A percentile compares a stretch with the other conserved stretches of the same genome.
Conservation (phyloP, 352 stramenopile genomes). For the Globisporangium acanthophoron region DNA sequence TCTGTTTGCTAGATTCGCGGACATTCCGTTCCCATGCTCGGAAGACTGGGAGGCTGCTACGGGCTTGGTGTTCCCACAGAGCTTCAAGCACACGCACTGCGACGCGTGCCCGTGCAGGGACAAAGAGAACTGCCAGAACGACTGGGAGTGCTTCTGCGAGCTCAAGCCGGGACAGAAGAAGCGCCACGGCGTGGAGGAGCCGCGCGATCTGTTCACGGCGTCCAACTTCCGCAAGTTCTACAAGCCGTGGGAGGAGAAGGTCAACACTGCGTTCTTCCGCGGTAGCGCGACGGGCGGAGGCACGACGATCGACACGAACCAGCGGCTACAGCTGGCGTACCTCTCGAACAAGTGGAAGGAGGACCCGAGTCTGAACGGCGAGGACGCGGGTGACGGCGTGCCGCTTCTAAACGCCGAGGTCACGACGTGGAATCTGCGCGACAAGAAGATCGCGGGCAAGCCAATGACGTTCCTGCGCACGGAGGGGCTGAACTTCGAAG, state of each 20-base stretch:
- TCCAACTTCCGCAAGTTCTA: conserved; percentile 97
- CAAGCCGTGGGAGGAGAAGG: conserved; percentile 94
- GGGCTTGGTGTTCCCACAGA: conserved; percentile 88
- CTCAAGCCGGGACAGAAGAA: conserved; percentile 48
- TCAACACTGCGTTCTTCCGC: conserved; percentile 97
- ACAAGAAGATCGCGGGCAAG: conserved; percentile 95
- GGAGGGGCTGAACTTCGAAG: conserved; percentile 81
- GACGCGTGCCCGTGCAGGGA: conserved; percentile 67
- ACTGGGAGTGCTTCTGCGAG: conserved; percentile 79
- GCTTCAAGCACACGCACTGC: conserved; percentile 86
- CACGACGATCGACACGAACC: conserved; percentile 95
- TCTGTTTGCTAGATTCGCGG: conserved; percentile 79
- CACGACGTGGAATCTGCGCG: conserved; percentile 94
- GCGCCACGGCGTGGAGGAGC: conserved; percentile 63
- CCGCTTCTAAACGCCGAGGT: conserved; percentile 96
- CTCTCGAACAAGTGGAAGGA: conserved; percentile 93
- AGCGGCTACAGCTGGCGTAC: conserved; percentile 90
- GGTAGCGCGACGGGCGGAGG: conserved; percentile 95
- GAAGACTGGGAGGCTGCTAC: conserved; percentile 93
- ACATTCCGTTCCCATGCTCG: conserved; percentile 97
- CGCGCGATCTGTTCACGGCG: conserved; percentile 95
- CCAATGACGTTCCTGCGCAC: conserved; percentile 93
- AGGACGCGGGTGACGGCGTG: conserved; percentile 39
- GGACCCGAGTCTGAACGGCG: conserved; percentile 81
- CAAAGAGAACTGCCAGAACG: conserved; percentile 60